Evolutionary conservation across 2,329 filamentous ascomycete genomes (phyloP).

Genomic region (Rhinocladiella similis): DNA sequence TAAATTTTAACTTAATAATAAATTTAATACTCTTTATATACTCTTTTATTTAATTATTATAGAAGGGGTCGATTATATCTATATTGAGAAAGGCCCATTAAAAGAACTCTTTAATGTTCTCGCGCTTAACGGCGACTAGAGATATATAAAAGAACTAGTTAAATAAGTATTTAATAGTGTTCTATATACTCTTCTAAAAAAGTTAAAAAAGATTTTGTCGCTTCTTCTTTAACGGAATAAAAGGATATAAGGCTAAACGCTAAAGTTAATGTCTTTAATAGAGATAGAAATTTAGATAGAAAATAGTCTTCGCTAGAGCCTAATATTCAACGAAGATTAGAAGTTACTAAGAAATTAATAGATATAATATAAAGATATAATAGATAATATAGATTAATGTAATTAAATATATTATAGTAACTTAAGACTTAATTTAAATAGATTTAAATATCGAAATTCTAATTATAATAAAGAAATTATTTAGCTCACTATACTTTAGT

Average conservation of each 20-base stretch:
- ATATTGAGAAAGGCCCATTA: conserved; percentile 67
- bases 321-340: conserved; percentile 10
- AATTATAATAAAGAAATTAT: conserved; percentile 13
- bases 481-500: not conserved
- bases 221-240: conserved; percentile 44
- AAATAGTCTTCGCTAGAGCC: conserved; percentile 46
- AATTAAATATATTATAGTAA: conserved; percentile 18
- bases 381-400: conserved; percentile 11
- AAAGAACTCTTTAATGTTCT: conserved; percentile 68
- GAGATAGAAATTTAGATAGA: conserved; percentile 56
- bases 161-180: conserved; percentile 58
- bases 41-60: conserved; percentile 57
- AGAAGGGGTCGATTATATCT: conserved; percentile 30
- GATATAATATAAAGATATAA: not conserved
- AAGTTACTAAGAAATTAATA: conserved; percentile 1
- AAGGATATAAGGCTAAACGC: conserved; percentile 52
- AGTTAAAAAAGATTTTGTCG: conserved; percentile 58
- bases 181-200: conserved; percentile 56
- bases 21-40: conserved; percentile 57
- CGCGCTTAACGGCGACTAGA: conserved; percentile 58
- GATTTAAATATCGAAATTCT: conserved; percentile 15
- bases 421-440: conserved; percentile 16
- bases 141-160: conserved; percentile 68
- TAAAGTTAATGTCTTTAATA: conserved; percentile 56
- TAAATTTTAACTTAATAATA: conserved; percentile 52